phyloP scores from a whole-genome alignment of 495 filamentous ascomycete genomes.

The Xylaria sp. region DNA sequence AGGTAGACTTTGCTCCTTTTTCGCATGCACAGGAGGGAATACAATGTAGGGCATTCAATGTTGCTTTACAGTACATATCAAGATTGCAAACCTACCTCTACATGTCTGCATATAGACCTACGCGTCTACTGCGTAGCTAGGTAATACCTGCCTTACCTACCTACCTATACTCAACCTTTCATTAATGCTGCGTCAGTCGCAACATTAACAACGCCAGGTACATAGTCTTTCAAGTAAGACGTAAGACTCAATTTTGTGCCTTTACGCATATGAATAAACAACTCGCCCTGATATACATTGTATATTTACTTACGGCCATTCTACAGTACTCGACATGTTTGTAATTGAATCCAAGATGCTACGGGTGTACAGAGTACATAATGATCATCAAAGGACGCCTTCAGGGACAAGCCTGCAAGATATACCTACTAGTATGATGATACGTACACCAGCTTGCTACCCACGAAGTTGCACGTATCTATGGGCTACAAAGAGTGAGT shows the following conservation, averaged over 20 bases:
- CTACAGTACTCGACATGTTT: background rate
- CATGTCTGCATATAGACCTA: too few relatives aligned
- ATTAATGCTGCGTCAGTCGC: background rate
- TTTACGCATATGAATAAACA: background rate
- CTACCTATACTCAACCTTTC: background rate
- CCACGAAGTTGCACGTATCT: background rate
- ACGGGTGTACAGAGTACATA: too few relatives aligned
- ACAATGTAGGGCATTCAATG: too few relatives aligned
- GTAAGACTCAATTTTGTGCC: background rate
- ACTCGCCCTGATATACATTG: background rate
- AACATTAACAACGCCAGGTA: background rate
- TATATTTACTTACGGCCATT: background rate
- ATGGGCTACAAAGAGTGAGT: background rate
- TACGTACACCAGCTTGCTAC: slow-evolving; percentile 5
- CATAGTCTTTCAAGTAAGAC: background rate
- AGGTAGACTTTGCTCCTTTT: too few relatives aligned
- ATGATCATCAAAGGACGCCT: background rate
- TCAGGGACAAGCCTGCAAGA: slow-evolving; percentile 10
- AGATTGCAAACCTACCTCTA: too few relatives aligned
- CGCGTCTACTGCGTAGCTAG: background rate
- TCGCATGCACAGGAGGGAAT: too few relatives aligned
- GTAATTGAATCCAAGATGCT: background rate
- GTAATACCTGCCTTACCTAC: too few relatives aligned
- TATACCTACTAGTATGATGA: background rate
- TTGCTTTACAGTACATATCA: too few relatives aligned